Base-by-base conservation (phyloP, 2,329 filamentous ascomycete genomes). In the Colletotrichum higginsianum region DNA sequence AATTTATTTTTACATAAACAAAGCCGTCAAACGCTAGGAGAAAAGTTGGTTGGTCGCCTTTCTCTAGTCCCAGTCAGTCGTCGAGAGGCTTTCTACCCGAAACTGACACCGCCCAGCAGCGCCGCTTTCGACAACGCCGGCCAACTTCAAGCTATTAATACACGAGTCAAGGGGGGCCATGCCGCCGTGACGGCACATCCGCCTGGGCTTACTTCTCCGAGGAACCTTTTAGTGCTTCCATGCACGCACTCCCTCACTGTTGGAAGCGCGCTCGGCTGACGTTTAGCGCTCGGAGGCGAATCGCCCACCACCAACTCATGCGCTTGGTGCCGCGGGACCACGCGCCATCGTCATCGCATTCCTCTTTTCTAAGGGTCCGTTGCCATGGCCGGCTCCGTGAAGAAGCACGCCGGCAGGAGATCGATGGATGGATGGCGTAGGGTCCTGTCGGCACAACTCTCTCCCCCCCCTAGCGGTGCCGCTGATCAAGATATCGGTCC, bases 141-240 rank as follows among this genome's bases (percentile, higher is more conserved):
- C 18, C 44, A 67, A 67, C 58, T 53, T 47, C 46, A 49, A 55
- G 30, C 58, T 71, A 68, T 71, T 68, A 64, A 63, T 64, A 68
- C 23, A 23, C 12, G 40, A 71, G 46, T 55, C 44, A 55, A 26
- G 26, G 26, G 26, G 4, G 26, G 4, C 3, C 3, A 26, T 26
- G 26, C 26, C 26, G 53, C 46, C 26, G 42, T 13, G 30, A 23
- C 53, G 26, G 61, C 55, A 53, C 44, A 52, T 46, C 46, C 30
- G 44, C 49, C 21, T 15, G 47, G 18, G 23, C 21, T 30, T 23
- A 26, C 53, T 53, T 55, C 16, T 53, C 38, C 53, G 35, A 21
- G 21, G 42, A 23, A 40, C 26, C 2, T 26, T 30, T n/a, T 38
- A 18, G 30, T 12, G 30, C 21, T 16, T 23, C 23, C 40, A 11